Percentiles rank a stretch among this genome's conserved stretches.
Conservation (phyloP, 345 rosid species). For the Boechera retrofracta region DNA sequence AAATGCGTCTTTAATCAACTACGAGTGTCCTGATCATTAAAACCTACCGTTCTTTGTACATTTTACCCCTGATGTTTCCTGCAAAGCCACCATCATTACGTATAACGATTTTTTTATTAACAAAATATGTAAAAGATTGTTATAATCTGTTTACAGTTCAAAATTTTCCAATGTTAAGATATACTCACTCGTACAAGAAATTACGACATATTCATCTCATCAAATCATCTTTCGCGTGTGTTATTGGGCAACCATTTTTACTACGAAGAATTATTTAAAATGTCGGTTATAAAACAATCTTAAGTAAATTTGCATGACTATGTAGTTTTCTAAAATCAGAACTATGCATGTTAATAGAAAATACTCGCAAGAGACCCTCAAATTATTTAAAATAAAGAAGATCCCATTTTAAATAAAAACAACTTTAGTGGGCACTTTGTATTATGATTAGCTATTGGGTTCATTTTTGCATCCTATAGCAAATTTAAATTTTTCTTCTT, state of each 20-base stretch:
- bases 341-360: background rate
- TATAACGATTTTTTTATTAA: conserved; percentile 18
- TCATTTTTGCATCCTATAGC: background rate
- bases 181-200: conserved; percentile 40
- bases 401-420: background rate
- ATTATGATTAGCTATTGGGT: background rate
- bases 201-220: conserved; percentile 23
- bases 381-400: background rate
- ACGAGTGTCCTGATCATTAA: conserved; percentile 40
- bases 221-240: conserved; percentile 5
- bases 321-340: background rate
- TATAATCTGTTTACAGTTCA: conserved; percentile 45
- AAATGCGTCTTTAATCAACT: conserved; percentile 27
- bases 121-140: conserved; percentile 32
- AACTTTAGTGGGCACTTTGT: background rate
- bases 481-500: background rate
- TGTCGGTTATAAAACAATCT: conserved; percentile 2
- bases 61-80: conserved; percentile 39
- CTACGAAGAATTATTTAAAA: conserved; percentile 11
- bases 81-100: conserved; percentile 33
- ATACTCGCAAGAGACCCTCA: background rate
- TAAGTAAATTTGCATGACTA: background rate
- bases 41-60: conserved; percentile 47
- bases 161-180: conserved; percentile 34
- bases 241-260: conserved; percentile 9